Percentiles rank a stretch among this genome's conserved stretches.
Conservation (phyloP, 495 filamentous ascomycete species). For the Aspergillus mulundensis region DNA sequence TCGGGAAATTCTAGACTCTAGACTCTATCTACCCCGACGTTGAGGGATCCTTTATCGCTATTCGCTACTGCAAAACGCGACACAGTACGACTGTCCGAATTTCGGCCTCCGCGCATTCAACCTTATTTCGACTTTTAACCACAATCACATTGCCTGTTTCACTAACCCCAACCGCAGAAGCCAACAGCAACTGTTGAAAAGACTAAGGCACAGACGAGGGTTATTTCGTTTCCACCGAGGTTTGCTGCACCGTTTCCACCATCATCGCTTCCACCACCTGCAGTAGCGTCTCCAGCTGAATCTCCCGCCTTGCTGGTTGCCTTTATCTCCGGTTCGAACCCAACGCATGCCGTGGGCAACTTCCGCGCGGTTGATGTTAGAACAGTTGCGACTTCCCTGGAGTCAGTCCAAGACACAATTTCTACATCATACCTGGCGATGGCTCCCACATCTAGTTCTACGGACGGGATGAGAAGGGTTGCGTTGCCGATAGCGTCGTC, state of each 20-base stretch:
- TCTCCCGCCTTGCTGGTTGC: not conserved
- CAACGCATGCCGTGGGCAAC: conserved; percentile 21
- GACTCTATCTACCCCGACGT: not conserved
- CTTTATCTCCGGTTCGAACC: conserved; percentile 13
- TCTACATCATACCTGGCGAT: conserved; percentile 17
- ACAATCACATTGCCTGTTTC: not conserved
- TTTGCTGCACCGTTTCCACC: not conserved
- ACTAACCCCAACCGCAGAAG: conserved; percentile 5
- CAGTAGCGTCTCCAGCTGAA: not conserved
- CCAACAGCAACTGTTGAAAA: conserved; percentile 2
- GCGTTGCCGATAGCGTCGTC: conserved; percentile 13
- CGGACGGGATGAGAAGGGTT: conserved; percentile 16
- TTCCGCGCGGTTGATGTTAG: conserved; percentile 9
- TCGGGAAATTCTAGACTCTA: too few relatives aligned
- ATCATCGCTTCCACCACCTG: not conserved
- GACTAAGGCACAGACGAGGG: not conserved
- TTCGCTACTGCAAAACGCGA: not conserved
- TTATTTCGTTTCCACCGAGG: not conserved
- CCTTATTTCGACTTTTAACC: too few relatives aligned
- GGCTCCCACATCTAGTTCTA: conserved; percentile 19
- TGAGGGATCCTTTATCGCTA: not conserved
- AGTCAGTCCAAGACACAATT: not conserved
- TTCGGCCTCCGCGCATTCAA: too few relatives aligned
- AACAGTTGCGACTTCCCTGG: not conserved
- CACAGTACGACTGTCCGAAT: not conserved